A percentile compares a stretch with the other conserved stretches of the same genome.
phyloP scores from a whole-genome alignment of 1,139 yeast species.

The Geotrichum bryndzae region DNA sequence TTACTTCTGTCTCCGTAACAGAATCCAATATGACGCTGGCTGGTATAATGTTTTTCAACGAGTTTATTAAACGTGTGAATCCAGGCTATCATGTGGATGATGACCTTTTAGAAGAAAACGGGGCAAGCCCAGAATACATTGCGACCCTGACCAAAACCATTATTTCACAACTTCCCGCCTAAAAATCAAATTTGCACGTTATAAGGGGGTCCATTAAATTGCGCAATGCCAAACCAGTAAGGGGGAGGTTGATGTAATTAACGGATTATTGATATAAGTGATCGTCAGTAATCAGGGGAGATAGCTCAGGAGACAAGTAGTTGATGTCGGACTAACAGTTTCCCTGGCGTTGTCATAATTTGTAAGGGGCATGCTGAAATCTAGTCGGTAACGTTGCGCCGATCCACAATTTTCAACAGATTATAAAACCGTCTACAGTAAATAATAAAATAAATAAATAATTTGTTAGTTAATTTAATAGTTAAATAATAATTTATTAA shows the following conservation, averaged over 20 bases:
- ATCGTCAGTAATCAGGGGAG: not conserved
- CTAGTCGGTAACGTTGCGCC: too few relatives aligned
- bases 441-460: too few relatives aligned
- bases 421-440: too few relatives aligned
- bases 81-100: not conserved
- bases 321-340: too few relatives aligned
- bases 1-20: not conserved
- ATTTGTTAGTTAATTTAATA: too few relatives aligned
- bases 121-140: not conserved
- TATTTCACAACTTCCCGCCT: not conserved
- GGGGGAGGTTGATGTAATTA: not conserved
- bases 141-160: not conserved
- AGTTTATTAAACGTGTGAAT: not conserved
- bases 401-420: too few relatives aligned
- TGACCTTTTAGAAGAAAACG: not conserved
- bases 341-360: too few relatives aligned
- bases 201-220: not conserved
- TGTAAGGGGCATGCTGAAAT: too few relatives aligned
- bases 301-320: not conserved
- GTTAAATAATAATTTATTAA: too few relatives aligned
- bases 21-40: not conserved
- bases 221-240: not conserved
- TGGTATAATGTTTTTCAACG: not conserved
- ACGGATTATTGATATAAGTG: not conserved
- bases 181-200: not conserved